Evolutionary conservation across 495 filamentous ascomycete species (phyloP), one percentile per base, ranked within the genome.

Genomic region (Neurospora tetraspora): DNA sequence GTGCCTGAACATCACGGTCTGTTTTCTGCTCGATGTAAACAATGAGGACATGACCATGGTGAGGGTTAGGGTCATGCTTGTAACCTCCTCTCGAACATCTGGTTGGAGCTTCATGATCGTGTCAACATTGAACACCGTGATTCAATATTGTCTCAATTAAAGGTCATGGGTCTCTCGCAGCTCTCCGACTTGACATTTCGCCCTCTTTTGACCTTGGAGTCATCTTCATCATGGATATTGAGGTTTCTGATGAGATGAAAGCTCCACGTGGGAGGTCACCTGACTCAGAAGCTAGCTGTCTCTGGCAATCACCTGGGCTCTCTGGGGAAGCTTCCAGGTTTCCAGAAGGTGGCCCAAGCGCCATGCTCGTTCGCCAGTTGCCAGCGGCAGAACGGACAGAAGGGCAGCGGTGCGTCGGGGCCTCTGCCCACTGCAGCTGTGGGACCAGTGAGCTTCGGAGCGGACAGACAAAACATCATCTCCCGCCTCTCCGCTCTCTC

Each of bases 401-500:
- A 65, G 47, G 47, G 47, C 23, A 59, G 47, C 47, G 5, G 47
- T 31, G 47, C 47, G 47, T 61, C 31, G 53, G 47, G 47, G 47
- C 47, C 27, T 61, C 53, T 61, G 14, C 11, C 14, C 27, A 45
- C 42, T 45, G 18, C 42, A 61, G 53, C 53, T 61, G 53, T 61
- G 53, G 53, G 53, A 61, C 53, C 45, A 53, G n/a, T 53, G 45
- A 61, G 53, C 53, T 61, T 61, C 53, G 53, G 53, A 18, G 40
- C 11, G 14, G 45, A 27, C 53, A 61, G 53, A 34, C 53, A 61
- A 61, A 61, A 61, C 53, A 61, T 61, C 53, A 61, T 61, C 53
- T 61, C 53, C 53, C 53, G 27, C 53, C 53, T 61, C 53, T 61
- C 53, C 75, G 73, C 73, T 71, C 69, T 68, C 42, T 72, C 69